Evolutionary conservation across 371 early-diverging fungal species (phyloP).

Genomic region (Amoeboaphelidium protococcarum): DNA sequence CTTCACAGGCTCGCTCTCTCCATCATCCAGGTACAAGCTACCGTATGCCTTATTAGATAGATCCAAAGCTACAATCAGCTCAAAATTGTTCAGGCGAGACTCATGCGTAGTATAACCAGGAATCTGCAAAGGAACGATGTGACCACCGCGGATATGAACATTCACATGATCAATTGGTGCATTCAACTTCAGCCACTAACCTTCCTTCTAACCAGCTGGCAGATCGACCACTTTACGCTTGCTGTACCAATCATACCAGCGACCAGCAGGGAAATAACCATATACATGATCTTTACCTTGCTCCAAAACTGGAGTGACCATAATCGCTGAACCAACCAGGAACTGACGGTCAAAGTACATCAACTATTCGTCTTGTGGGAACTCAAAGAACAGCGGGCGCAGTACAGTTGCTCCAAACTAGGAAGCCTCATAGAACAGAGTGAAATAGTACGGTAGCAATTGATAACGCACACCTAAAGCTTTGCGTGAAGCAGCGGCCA

Average conservation of each 20-base stretch:
- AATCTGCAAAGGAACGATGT: constrained; percentile 15
- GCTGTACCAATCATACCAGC: background rate
- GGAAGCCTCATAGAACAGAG: constrained; percentile 26
- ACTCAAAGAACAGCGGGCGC: constrained; percentile 27
- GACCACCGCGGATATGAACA: constrained; percentile 16
- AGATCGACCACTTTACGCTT: background rate
- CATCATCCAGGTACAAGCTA: constrained; percentile 26
- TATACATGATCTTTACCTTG: constrained; percentile 14
- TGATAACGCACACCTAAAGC: constrained; percentile 28
- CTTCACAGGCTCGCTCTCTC: constrained; percentile 4
- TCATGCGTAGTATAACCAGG: constrained; percentile 18
- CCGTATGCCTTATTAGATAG: constrained; percentile 14
- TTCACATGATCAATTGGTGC: constrained; percentile 11
- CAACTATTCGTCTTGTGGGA: constrained; percentile 11
- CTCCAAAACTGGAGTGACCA: constrained; percentile 25
- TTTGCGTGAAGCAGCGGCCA: constrained; percentile 18
- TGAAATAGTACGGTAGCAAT: constrained; percentile 34
- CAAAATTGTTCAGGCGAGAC: constrained; percentile 15
- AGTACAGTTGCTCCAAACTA: constrained; percentile 19
- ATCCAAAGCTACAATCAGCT: constrained; percentile 23
- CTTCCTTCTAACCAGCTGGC: background rate
- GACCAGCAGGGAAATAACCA: constrained; percentile 19
- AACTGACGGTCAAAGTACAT: constrained; percentile 22
- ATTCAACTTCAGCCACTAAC: background rate
- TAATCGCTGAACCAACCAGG: constrained; percentile 22